phyloP scores from a whole-genome alignment of 352 stramenopile species.

The Globisporangium orthogonon region DNA sequence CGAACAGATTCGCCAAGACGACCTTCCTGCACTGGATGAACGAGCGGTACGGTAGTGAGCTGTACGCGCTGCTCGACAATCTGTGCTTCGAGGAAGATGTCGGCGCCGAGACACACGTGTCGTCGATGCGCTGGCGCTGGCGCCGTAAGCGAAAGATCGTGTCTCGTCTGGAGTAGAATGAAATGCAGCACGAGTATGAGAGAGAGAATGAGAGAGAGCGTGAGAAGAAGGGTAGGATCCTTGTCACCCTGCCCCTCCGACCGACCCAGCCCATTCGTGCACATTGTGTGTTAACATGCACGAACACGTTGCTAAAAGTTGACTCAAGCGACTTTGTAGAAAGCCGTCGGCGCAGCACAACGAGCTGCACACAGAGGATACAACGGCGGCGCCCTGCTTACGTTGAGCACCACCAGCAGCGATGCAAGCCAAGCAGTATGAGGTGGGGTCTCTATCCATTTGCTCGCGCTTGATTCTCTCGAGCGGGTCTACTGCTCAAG shows the following conservation, averaged over 20 bases:
- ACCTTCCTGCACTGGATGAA: constrained; percentile 86
- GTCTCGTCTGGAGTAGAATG: constrained; percentile 59
- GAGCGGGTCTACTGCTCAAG: neutral
- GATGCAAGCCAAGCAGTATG: constrained; percentile 71
- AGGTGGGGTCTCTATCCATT: no score
- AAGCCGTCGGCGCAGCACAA: no score
- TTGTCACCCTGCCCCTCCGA: neutral
- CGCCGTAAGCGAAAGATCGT: constrained; percentile 82
- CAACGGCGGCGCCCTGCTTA: no score
- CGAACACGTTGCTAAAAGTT: no score
- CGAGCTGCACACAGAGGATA: no score
- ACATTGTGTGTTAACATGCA: neutral
- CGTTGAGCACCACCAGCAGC: no score
- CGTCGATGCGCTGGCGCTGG: constrained; percentile 87
- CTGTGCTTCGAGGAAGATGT: constrained; percentile 82
- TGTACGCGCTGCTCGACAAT: constrained; percentile 85
- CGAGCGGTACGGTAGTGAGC: constrained; percentile 64
- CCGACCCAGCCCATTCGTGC: no score
- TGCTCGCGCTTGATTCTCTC: no score
- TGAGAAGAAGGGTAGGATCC: neutral
- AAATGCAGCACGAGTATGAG: neutral
- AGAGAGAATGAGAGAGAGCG: neutral
- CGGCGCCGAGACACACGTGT: constrained; percentile 66
- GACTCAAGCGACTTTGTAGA: no score
- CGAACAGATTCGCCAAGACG: constrained; percentile 35